Evolutionary conservation across 2,329 filamentous ascomycete genomes (phyloP).

Genomic region (Apiospora malaysiana): DNA sequence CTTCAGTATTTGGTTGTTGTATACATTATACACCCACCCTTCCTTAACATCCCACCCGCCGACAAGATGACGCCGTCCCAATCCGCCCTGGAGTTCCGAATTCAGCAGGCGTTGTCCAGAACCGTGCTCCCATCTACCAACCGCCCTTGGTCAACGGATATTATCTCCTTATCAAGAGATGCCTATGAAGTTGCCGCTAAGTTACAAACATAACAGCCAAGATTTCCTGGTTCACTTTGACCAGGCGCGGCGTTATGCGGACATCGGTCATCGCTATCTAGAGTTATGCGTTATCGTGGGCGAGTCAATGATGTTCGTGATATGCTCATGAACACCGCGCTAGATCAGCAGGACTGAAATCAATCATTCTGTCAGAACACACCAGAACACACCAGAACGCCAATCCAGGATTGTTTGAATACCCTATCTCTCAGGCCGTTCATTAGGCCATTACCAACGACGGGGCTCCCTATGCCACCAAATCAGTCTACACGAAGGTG

Average conservation of each 20-base stretch:
- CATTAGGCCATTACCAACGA: constrained; percentile 35
- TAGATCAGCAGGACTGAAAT: constrained; percentile 37
- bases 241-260: constrained; percentile 36
- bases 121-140: constrained; percentile 48
- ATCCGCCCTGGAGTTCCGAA: constrained; percentile 45
- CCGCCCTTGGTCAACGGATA: constrained; percentile 44
- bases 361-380: background rate
- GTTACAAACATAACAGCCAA: constrained; percentile 38
- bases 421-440: constrained; percentile 32
- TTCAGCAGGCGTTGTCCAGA: constrained; percentile 50
- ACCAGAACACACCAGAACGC: background rate
- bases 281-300: background rate
- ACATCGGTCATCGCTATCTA: constrained; percentile 33
- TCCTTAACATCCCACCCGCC: constrained; percentile 43
- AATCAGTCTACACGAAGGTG: background rate
- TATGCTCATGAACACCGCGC: constrained; percentile 34
- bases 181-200: constrained; percentile 39
- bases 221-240: constrained; percentile 33
- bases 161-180: constrained; percentile 42
- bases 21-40: too few species aligned
- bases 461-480: constrained; percentile 27
- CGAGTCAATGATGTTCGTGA: too few species aligned
- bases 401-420: background rate
- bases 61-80: constrained; percentile 38
- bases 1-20: too few species aligned